phyloP scores from a whole-genome alignment of 2,329 filamentous ascomycete species.

The Fusarium newnesense region DNA sequence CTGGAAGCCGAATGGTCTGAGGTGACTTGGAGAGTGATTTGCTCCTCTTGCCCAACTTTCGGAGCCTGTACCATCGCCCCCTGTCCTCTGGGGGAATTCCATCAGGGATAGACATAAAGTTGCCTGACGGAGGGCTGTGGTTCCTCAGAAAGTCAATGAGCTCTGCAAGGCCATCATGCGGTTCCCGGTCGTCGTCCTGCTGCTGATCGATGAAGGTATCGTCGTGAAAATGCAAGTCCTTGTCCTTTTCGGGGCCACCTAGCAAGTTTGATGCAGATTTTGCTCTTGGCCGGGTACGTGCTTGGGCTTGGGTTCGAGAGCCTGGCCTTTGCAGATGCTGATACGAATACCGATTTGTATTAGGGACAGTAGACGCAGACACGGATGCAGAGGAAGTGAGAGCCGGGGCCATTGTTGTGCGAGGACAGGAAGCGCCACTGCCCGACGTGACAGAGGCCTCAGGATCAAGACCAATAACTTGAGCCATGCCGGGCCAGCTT shows the following conservation, averaged over 20 bases:
- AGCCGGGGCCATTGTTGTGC: slow-evolving; percentile 26
- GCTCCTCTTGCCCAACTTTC: slow-evolving; percentile 52
- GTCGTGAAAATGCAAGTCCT: slow-evolving; percentile 35
- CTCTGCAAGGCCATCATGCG: slow-evolving; percentile 46
- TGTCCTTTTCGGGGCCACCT: slow-evolving; percentile 19
- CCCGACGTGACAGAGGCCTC: slow-evolving; percentile 37
- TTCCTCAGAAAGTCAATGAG: slow-evolving; percentile 62
- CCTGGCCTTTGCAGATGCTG: slow-evolving; percentile 5
- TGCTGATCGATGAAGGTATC: slow-evolving; percentile 34
- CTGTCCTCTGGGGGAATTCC: slow-evolving; percentile 45
- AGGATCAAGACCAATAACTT: slow-evolving; percentile 29
- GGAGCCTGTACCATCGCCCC: slow-evolving; percentile 56
- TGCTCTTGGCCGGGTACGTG: slow-evolving; percentile 36
- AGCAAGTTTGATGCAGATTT: slow-evolving; percentile 40
- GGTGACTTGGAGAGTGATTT: slow-evolving; percentile 47
- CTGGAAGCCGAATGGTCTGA: slow-evolving; percentile 57
- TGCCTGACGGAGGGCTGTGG: slow-evolving; percentile 59
- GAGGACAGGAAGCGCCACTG: slow-evolving; percentile 34
- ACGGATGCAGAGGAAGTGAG: slow-evolving; percentile 13
- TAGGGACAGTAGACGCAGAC: slow-evolving; percentile 4
- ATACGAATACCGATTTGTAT: slow-evolving; percentile 7
- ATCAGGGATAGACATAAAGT: slow-evolving; percentile 60
- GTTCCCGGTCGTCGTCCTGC: slow-evolving; percentile 18
- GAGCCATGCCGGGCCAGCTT: slow-evolving; percentile 41
- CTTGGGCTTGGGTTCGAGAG: slow-evolving; percentile 3